phyloP scores from a whole-genome alignment of 495 filamentous ascomycete species.

The Lasiosphaeria miniovina region DNA sequence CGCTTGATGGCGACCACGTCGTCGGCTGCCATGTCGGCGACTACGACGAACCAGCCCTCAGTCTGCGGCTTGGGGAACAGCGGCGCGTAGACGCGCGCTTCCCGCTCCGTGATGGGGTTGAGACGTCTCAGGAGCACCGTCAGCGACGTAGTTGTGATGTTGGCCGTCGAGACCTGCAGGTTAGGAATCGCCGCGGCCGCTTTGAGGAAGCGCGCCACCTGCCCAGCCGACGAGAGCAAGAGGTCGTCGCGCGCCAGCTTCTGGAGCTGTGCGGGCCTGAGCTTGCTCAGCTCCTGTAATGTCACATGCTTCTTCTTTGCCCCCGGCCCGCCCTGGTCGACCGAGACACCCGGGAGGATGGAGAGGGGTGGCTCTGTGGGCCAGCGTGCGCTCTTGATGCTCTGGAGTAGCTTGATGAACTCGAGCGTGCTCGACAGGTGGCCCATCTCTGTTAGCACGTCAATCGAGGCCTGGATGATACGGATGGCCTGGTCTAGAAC shows the following conservation, averaged over 20 bases:
- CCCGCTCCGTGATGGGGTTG: conserved; percentile 60
- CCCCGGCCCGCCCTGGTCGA: conserved; percentile 35
- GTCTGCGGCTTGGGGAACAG: conserved; percentile 91
- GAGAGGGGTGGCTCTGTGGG: conserved; percentile 74
- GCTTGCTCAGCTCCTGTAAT: conserved; percentile 34
- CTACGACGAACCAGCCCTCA: conserved; percentile 86
- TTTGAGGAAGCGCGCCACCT: conserved; percentile 50
- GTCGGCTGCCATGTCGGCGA: conserved; percentile 61
- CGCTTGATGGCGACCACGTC: conserved; percentile 84
- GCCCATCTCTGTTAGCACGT: conserved; percentile 89
- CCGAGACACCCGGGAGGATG: conserved; percentile 66
- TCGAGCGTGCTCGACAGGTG: conserved; percentile 66
- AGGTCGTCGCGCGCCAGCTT: conserved; percentile 37
- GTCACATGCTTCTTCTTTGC: conserved; percentile 36
- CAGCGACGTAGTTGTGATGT: conserved; percentile 57
- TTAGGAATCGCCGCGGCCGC: conserved; percentile 62
- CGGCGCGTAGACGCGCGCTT: conserved; percentile 76
- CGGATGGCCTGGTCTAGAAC: conserved; percentile 94
- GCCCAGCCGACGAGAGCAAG: conserved; percentile 26
- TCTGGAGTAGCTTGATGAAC: conserved; percentile 85
- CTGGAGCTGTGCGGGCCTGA: conserved; percentile 40
- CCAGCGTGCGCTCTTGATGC: conserved; percentile 91
- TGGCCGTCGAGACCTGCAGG: conserved; percentile 59
- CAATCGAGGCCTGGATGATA: conserved; percentile 88
- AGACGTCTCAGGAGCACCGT: conserved; percentile 61